phyloP scores from a whole-genome alignment of 345 rosid species.

The Syzygium aqueum region DNA sequence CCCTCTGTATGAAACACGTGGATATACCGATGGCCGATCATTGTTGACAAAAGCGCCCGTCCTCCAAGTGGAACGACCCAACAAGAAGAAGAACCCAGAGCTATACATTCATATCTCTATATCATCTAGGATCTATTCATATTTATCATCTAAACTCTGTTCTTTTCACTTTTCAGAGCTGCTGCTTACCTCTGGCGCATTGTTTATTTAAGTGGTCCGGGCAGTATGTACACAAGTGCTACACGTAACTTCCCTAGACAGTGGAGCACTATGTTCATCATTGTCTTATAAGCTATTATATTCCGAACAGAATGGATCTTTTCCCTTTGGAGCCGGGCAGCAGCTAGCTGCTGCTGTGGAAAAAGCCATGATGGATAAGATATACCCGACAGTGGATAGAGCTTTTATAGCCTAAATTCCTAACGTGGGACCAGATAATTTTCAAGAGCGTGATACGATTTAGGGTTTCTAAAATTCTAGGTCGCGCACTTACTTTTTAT shows the following conservation, averaged over 20 bases:
- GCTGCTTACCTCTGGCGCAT: neutral
- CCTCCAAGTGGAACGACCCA: neutral
- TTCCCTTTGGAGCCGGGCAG: neutral
- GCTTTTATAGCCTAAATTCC: neutral
- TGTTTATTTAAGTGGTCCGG: neutral
- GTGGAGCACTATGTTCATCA: neutral
- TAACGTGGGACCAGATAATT: neutral
- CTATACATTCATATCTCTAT: neutral
- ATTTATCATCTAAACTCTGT: neutral
- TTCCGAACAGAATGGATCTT: neutral
- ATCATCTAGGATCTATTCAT: neutral
- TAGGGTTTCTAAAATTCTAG: neutral
- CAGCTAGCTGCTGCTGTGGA: neutral
- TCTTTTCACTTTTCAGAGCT: neutral
- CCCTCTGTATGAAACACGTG: neutral
- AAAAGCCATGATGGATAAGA: neutral
- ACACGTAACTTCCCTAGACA: neutral
- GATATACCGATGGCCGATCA: neutral
- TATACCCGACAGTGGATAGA: neutral
- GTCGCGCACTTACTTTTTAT: neutral
- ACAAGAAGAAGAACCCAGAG: neutral
- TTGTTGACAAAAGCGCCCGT: neutral
- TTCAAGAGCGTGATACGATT: neutral
- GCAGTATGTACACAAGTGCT: neutral
- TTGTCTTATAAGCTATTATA: neutral